phyloP scores from a whole-genome alignment of 495 filamentous ascomycete genomes.

The Lentithecium fluviatile region DNA sequence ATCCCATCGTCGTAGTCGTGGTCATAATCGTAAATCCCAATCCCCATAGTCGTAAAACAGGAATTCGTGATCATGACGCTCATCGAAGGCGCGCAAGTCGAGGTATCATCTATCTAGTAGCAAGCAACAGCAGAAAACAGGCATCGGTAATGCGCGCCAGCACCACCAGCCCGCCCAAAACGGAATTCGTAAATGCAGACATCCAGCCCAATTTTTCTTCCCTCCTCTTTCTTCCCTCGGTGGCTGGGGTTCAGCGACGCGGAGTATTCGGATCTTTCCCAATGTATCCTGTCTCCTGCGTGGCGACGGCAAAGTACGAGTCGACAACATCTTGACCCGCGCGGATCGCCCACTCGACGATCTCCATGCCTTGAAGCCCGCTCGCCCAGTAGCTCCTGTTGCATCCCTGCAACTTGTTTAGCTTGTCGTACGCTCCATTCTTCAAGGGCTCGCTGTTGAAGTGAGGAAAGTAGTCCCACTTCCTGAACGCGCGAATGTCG shows the following conservation, averaged over 20 bases:
- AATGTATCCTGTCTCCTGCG: too few relatives aligned
- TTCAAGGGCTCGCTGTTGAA: constrained; percentile 21
- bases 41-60: background rate
- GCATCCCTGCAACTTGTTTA: constrained; percentile 32
- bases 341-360: constrained; percentile 32
- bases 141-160: background rate
- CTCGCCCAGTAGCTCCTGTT: constrained; percentile 32
- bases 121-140: background rate
- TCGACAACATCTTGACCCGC: constrained; percentile 31
- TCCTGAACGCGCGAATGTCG: constrained; percentile 30
- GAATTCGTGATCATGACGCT: constrained; percentile 1
- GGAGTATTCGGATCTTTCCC: background rate
- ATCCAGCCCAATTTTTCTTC: background rate
- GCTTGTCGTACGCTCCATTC: constrained; percentile 21
- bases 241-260: background rate
- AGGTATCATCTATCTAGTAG: background rate
- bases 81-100: background rate
- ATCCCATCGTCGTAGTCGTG: background rate
- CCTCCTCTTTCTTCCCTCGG: background rate
- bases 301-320: constrained; percentile 13
- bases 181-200: background rate
- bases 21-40: constrained; percentile 1
- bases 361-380: constrained; percentile 31
- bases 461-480: constrained; percentile 38
- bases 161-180: background rate